A percentile compares a stretch with the other conserved stretches of the same genome.
phyloP scores from a whole-genome alignment of 305 asterid species.

The Withania somnifera region DNA sequence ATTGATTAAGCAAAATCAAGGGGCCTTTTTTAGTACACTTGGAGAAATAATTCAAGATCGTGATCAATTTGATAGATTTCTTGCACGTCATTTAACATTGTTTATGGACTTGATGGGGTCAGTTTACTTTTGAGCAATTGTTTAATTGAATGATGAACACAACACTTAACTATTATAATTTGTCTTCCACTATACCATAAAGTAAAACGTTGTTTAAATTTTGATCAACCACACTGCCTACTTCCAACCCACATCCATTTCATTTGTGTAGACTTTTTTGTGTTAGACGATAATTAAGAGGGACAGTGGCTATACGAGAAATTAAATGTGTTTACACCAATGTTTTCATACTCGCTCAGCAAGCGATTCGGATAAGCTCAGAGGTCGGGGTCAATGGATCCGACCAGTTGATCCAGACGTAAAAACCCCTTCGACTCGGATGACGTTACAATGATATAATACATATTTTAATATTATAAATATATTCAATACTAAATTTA shows the following conservation, averaged over 20 bases:
- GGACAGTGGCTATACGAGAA: not conserved
- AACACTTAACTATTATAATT: not conserved
- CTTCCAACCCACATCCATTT: not conserved
- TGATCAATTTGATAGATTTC: slow-evolving; percentile 3
- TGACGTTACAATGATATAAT: too few species aligned
- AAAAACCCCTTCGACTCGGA: too few species aligned
- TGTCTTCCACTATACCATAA: not conserved
- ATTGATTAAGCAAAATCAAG: not conserved
- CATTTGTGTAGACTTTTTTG: not conserved
- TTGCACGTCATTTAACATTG: slow-evolving; percentile 29
- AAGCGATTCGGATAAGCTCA: too few species aligned
- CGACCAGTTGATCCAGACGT: too few species aligned
- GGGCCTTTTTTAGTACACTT: not conserved
- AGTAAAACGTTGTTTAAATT: slow-evolving; percentile 21
- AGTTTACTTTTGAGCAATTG: not conserved
- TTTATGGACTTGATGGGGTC: not conserved
- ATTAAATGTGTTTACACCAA: not conserved
- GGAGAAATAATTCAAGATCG: not conserved
- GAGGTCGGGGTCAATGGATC: too few species aligned
- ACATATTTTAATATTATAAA: too few species aligned
- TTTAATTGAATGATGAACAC: not conserved
- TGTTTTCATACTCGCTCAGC: too few species aligned
- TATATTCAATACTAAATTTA: too few species aligned
- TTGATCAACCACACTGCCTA: slow-evolving; percentile 44
- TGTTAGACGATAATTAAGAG: not conserved